A percentile compares a stretch with the other conserved stretches of the same genome.
These are phyloP conservation scores for Coniosporium apollinis DNA, from an alignment of 495 filamentous ascomycete genomes.

Conservation along the genomic window DNA sequence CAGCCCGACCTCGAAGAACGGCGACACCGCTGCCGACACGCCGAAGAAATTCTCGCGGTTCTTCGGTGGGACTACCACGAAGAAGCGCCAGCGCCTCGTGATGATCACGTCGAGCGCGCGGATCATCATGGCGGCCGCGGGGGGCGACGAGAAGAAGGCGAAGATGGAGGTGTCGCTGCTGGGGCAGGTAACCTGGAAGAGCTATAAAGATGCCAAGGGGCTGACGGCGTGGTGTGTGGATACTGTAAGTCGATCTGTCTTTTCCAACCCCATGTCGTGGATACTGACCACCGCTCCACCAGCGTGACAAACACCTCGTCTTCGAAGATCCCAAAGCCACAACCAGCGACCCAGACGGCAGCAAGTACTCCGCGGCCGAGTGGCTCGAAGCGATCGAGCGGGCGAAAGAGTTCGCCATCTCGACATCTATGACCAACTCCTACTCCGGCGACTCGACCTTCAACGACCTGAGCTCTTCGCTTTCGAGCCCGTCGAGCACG, in stretches of 20 bases:
- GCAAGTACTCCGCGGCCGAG: slow-evolving; percentile 49
- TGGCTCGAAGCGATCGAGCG: slow-evolving; percentile 77
- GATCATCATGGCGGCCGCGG: slow-evolving; percentile 78
- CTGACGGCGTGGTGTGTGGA: slow-evolving; percentile 81
- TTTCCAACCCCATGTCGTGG: slow-evolving; percentile 1
- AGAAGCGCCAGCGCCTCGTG: slow-evolving; percentile 81
- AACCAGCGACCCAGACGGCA: slow-evolving; percentile 22
- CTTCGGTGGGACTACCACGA: slow-evolving; percentile 76
- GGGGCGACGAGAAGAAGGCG: slow-evolving; percentile 87
- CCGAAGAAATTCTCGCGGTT: slow-evolving; percentile 82
- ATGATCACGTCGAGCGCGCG: slow-evolving; percentile 89
- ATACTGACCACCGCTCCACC: slow-evolving; percentile 8
- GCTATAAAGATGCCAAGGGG: slow-evolving; percentile 65
- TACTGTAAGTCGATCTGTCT: slow-evolving; percentile 47
- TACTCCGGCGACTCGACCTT: slow-evolving; percentile 56
- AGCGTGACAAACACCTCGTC: slow-evolving; percentile 80
- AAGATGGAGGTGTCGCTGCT: slow-evolving; percentile 81
- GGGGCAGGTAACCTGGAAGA: slow-evolving; percentile 56
- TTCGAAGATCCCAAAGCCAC: slow-evolving; percentile 78
- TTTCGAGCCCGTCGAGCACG: slow-evolving; percentile 63
- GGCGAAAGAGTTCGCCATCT: slow-evolving; percentile 62
- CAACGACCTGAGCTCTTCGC: slow-evolving; percentile 50
- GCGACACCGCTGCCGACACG: slow-evolving; percentile 39
- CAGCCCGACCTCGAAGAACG: slow-evolving; percentile 50
- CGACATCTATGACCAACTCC: slow-evolving; percentile 46